These are phyloP conservation scores for Metschnikowia henanensis DNA, from an alignment of 805 yeast genomes.

Conservation along the genomic window DNA sequence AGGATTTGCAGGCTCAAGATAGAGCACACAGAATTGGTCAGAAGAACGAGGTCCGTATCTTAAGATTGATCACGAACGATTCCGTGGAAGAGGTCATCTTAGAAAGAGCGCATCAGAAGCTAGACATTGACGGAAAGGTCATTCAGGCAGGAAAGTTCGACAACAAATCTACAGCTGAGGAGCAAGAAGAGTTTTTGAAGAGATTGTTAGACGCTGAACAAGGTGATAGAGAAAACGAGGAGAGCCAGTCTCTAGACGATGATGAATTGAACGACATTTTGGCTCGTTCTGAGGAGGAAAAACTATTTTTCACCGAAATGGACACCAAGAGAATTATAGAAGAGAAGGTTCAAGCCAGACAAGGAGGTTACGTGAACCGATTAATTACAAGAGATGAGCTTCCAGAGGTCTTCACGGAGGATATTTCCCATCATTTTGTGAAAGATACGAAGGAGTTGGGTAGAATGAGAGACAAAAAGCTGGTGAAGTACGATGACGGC, in stretches of 20 bases:
- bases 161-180: constrained; percentile 83
- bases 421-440: constrained; percentile 27
- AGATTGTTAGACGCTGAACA: constrained; percentile 71
- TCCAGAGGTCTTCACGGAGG: constrained; percentile 28
- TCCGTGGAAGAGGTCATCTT: constrained; percentile 82
- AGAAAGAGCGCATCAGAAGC: constrained; percentile 79
- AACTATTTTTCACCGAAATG: constrained; percentile 52
- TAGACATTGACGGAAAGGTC: constrained; percentile 86
- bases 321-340: constrained; percentile 54
- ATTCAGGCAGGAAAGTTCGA: constrained; percentile 92
- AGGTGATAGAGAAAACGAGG: constrained; percentile 54
- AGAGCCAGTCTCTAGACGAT: constrained; percentile 56
- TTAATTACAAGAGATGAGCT: constrained; percentile 26
- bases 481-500: constrained; percentile 31
- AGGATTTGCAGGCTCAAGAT: constrained; percentile 88
- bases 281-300: constrained; percentile 67
- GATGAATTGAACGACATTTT: constrained; percentile 72
- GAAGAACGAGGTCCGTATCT: constrained; percentile 81
- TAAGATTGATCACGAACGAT: constrained; percentile 76
- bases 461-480: constrained; percentile 29
- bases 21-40: constrained; percentile 91
- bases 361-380: constrained; percentile 22
- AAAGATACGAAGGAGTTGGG: constrained; percentile 26
- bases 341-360: constrained; percentile 22
- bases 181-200: constrained; percentile 78